These are phyloP conservation scores for Liriodendron chinense DNA, from an alignment of 164 flowering plant species.

Conservation along the genomic window DNA sequence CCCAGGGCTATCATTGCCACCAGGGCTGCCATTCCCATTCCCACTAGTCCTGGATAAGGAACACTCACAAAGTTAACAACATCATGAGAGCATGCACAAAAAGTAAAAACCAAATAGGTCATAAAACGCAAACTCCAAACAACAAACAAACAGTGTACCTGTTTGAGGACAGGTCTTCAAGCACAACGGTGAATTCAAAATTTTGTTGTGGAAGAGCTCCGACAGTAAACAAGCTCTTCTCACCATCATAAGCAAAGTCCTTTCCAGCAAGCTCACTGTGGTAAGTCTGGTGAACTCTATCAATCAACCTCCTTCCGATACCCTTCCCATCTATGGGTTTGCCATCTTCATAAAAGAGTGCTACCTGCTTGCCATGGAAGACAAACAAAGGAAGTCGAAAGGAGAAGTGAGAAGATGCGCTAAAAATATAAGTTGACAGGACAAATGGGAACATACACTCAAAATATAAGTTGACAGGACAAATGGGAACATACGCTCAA, in stretches of 20 bases:
- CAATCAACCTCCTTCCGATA: conserved; percentile 71
- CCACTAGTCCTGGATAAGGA: conserved; percentile 27
- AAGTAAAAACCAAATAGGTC: background rate
- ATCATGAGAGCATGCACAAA: background rate
- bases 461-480: background rate
- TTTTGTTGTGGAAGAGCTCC: conserved; percentile 84
- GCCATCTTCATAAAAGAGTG: conserved; percentile 75
- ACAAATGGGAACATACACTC: too few relatives aligned
- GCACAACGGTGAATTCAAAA: conserved; percentile 74
- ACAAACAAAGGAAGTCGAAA: background rate
- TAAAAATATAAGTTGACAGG: too few relatives aligned
- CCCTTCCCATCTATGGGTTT: conserved; percentile 90
- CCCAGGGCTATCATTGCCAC: conserved; percentile 47
- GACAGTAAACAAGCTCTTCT: conserved; percentile 79
- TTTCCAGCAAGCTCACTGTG: conserved; percentile 61
- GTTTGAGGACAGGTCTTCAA: conserved; percentile 61
- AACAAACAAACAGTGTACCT: conserved; percentile 34
- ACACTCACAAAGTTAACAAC: background rate
- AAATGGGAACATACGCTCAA: background rate
- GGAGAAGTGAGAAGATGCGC: too few relatives aligned
- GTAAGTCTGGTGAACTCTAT: conserved; percentile 72
- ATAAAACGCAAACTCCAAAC: background rate
- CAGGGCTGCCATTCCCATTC: conserved; percentile 55
- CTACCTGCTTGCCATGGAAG: conserved; percentile 41
- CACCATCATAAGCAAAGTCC: conserved; percentile 91